A percentile compares a stretch with the other conserved stretches of the same genome.
Evolutionary conservation across 202 grass and related monocot species (phyloP).

Genomic region (Schoenoplectus tabernaemontani): DNA sequence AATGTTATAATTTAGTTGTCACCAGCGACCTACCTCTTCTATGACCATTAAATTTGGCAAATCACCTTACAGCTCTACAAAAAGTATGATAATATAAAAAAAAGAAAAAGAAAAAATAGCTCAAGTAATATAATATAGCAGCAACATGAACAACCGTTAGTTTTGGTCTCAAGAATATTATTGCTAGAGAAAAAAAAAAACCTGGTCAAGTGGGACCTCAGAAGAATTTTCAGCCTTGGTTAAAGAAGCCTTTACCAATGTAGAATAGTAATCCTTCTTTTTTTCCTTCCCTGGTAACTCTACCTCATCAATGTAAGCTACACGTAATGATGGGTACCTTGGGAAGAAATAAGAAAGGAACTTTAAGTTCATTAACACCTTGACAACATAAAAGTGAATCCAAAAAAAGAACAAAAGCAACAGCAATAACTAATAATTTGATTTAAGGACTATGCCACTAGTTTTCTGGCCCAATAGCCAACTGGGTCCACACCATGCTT

Average conservation of each 20-base stretch:
- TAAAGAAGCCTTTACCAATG: conserved; percentile 77
- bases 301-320: conserved; percentile 90
- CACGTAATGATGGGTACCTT: conserved; percentile 88
- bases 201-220: conserved; percentile 90
- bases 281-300: conserved; percentile 62
- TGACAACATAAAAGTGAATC: neutral
- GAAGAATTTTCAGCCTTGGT: conserved; percentile 53
- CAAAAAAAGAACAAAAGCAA: conserved; percentile 2
- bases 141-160: neutral
- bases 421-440: neutral
- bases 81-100: neutral
- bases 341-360: conserved; percentile 20
- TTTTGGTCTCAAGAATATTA: no score
- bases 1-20: conserved; percentile 2
- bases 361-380: conserved; percentile 15
- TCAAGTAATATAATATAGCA: neutral
- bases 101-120: neutral
- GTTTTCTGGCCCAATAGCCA: neutral
- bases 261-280: conserved; percentile 80
- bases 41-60: neutral
- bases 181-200: no score
- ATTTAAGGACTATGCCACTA: neutral
- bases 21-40: neutral
- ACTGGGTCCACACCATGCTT: neutral
- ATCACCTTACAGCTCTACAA: neutral